Conservation (phyloP, 495 filamentous ascomycete species). For the Xylaria intraflava region DNA sequence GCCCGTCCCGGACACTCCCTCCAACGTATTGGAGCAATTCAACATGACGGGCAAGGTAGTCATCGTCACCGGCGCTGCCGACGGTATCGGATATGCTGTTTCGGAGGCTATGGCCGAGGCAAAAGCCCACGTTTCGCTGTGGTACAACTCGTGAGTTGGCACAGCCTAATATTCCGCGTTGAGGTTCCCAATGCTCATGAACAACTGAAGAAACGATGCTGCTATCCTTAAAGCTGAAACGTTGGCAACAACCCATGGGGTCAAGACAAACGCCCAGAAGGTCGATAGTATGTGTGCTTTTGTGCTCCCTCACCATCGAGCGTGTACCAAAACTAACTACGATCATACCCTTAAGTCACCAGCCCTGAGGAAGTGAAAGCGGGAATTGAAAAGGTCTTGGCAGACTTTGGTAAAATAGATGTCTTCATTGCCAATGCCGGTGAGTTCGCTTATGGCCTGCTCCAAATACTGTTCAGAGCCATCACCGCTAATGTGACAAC, state of each 20-base stretch:
- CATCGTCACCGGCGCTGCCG: constrained; percentile 36
- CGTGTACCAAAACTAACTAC: neutral
- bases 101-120: constrained; percentile 30
- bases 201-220: constrained; percentile 39
- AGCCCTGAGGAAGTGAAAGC: constrained; percentile 41
- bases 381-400: constrained; percentile 35
- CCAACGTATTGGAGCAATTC: constrained; percentile 24
- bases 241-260: constrained; percentile 43
- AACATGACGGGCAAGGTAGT: constrained; percentile 34
- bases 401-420: constrained; percentile 41
- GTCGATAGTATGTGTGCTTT: constrained; percentile 43
- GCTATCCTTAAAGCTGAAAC: constrained; percentile 42
- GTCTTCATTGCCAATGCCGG: constrained; percentile 30
- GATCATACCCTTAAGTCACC: constrained; percentile 39
- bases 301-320: neutral
- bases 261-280: constrained; percentile 52
- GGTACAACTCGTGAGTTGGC: constrained; percentile 40
- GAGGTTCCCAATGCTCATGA: constrained; percentile 20
- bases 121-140: constrained; percentile 29
- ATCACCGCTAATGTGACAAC: neutral
- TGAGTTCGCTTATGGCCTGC: constrained; percentile 11
- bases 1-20: constrained; percentile 26
- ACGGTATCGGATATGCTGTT: constrained; percentile 32
- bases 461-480: neutral
- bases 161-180: constrained; percentile 16